A percentile compares a stretch with the other conserved stretches of the same genome.
These are phyloP conservation scores for Schwanniomyces vanrijiae DNA, from an alignment of 805 yeast genomes.

Conservation along the genomic window DNA sequence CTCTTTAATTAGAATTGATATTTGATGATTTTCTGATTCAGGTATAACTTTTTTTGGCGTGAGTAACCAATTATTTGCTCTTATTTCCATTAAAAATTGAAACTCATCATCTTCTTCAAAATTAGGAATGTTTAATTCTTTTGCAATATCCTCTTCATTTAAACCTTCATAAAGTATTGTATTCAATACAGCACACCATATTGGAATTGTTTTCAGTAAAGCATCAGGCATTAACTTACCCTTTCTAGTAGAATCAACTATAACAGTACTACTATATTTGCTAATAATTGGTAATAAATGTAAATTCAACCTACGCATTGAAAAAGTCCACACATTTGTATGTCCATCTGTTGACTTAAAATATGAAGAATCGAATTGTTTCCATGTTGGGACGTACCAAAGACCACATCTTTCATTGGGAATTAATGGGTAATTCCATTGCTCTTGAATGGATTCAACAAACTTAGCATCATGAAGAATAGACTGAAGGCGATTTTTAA, in stretches of 20 bases:
- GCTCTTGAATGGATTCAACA: conserved; percentile 29
- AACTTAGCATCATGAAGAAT: conserved; percentile 62
- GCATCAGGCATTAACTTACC: conserved; percentile 89
- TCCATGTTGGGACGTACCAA: conserved; percentile 68
- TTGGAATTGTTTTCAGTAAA: conserved; percentile 80
- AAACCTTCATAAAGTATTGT: conserved; percentile 43
- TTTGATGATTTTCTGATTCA: conserved; percentile 54
- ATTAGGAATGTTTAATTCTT: conserved; percentile 1
- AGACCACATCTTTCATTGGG: conserved; percentile 87
- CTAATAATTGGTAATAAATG: conserved; percentile 58
- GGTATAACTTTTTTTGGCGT: conserved; percentile 47
- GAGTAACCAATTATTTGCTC: conserved; percentile 34
- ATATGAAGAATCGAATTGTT: conserved; percentile 52
- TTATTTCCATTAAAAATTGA: conserved; percentile 5
- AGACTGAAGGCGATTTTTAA: conserved; percentile 68
- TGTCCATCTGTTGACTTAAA: conserved; percentile 95
- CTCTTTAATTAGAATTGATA: conserved; percentile 44
- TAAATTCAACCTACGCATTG: conserved; percentile 68
- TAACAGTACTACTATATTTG: conserved; percentile 46
- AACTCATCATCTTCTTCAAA: background rate
- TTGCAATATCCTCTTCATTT: conserved; percentile 4
- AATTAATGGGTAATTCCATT: conserved; percentile 40
- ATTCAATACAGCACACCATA: conserved; percentile 86
- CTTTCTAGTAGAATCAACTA: conserved; percentile 83
- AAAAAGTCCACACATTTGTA: conserved; percentile 75